A percentile compares a stretch with the other conserved stretches of the same genome.
phyloP scores from a whole-genome alignment of 2,329 filamentous ascomycete genomes.

The Leptographium galeiforme region DNA sequence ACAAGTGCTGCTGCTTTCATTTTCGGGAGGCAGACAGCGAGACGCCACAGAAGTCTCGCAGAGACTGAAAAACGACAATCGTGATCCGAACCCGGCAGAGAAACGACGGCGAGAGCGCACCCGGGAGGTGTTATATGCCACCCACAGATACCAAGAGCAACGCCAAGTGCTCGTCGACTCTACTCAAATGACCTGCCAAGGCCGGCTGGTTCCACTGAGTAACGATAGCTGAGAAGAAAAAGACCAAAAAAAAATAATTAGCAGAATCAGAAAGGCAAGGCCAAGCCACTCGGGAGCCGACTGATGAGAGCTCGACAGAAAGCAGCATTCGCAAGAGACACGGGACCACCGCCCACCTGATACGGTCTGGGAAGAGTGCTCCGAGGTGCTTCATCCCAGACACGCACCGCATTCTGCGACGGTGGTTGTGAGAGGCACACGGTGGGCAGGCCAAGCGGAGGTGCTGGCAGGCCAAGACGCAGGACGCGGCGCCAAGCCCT shows the following conservation, averaged over 20 bases:
- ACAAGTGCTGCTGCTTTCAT: conserved; percentile 24
- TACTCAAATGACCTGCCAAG: too few relatives aligned
- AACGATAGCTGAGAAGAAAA: neutral
- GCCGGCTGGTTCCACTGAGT: too few relatives aligned
- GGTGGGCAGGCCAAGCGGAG: neutral
- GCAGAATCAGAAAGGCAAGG: neutral
- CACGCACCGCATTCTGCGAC: neutral
- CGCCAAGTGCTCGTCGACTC: too few relatives aligned
- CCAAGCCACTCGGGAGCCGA: neutral
- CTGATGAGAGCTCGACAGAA: too few relatives aligned
- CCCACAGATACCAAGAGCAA: too few relatives aligned
- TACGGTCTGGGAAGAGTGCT: too few relatives aligned
- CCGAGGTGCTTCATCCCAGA: neutral
- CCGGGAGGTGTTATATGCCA: too few relatives aligned
- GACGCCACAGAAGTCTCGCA: too few relatives aligned
- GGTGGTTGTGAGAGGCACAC: neutral
- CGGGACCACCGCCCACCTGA: too few relatives aligned
- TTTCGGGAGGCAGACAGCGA: neutral
- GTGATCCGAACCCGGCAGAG: neutral
- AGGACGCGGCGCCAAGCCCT: neutral
- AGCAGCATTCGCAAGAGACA: too few relatives aligned
- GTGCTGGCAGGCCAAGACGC: neutral
- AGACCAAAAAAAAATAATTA: neutral
- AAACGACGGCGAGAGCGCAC: neutral
- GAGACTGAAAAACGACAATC: neutral